Percentiles rank a stretch among this genome's conserved stretches.
Conservation (phyloP, 2,329 filamentous ascomycete genomes). For the Aspergillus hiratsukae region DNA sequence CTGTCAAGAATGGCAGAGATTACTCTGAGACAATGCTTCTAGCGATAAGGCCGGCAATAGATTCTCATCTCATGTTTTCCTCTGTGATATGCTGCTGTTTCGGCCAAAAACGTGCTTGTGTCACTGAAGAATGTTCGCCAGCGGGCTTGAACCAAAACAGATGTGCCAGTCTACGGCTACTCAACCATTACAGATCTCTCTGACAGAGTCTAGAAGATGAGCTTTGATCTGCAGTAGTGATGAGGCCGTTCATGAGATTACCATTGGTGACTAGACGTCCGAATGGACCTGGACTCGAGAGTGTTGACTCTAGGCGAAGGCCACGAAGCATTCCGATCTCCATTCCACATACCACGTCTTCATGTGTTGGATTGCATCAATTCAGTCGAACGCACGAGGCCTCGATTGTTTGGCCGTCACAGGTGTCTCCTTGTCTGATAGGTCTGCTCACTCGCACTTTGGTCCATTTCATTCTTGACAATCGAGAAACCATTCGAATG, state of each 20-base stretch:
- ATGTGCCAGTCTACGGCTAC: not conserved
- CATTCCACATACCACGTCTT: constrained; percentile 9
- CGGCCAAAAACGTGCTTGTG: not conserved
- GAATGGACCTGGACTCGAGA: not conserved
- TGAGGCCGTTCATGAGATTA: not conserved
- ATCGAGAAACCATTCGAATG: not conserved
- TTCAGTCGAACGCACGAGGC: not conserved
- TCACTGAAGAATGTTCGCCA: not conserved
- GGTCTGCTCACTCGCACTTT: not conserved
- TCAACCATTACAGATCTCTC: not conserved
- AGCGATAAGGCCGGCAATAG: too few relatives aligned
- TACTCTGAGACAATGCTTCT: not conserved
- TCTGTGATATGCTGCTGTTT: not conserved
- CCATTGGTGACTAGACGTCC: not conserved
- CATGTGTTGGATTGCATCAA: not conserved
- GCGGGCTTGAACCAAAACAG: too few relatives aligned
- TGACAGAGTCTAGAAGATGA: not conserved
- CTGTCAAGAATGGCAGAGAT: not conserved
- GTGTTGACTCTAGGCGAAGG: not conserved
- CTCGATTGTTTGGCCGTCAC: not conserved
- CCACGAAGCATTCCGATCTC: not conserved
- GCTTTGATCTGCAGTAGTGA: not conserved
- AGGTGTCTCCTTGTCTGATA: not conserved
- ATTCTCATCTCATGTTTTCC: not conserved
- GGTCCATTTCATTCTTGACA: not conserved